Base-by-base conservation (phyloP, 2,329 filamentous ascomycete genomes). In the Torrubiellomyces zombiae region DNA sequence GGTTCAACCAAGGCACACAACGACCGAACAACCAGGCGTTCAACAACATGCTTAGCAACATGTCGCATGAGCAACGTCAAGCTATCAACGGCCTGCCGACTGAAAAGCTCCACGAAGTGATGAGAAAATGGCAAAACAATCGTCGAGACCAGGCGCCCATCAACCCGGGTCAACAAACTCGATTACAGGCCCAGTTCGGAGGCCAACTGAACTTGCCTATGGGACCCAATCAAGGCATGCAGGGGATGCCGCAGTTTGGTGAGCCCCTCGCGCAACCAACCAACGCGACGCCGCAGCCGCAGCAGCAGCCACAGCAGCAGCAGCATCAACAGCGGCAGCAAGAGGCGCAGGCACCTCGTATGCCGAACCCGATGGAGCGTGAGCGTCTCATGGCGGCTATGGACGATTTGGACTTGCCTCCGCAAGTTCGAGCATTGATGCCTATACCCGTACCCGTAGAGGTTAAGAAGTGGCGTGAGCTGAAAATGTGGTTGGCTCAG, bases 1-100 rank as follows among this genome's bases (percentile, higher is more conserved):
- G 62, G 4, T 72, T 73, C 36, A 64, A 59, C 33, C 62, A 66
- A 38, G 50, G 44, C 27, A 62, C 58, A 18, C 59, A 59, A 26
- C 48, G 58, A 23, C 54, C 54, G 3, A 56, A 53, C 35, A 51
- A 51, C 35, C 42, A 53, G 26, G 44, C 53, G 16, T 40, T 61
- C 31, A 47, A 51, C 18, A 43, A 35, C 7, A 55, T 64, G 43
- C 34, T 64, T 13, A 38, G 45, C 16, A 53, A 46, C 21, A 55
- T 73, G 48, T 42, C 43, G 2, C 44, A 47, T 0, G 62, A 68
- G 10, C 53, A 60, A 25, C 54, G 59, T 16, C 47, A 55, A 19
- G 43, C 49, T 2, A 43, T 70, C 6, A 45, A 49, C 18, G 38
- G 31, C 8, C 32, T 69, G 22, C 50, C 61, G 0, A 52, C 50